Base-by-base conservation (phyloP, 495 filamentous ascomycete genomes). In the Evernia prunastri region DNA sequence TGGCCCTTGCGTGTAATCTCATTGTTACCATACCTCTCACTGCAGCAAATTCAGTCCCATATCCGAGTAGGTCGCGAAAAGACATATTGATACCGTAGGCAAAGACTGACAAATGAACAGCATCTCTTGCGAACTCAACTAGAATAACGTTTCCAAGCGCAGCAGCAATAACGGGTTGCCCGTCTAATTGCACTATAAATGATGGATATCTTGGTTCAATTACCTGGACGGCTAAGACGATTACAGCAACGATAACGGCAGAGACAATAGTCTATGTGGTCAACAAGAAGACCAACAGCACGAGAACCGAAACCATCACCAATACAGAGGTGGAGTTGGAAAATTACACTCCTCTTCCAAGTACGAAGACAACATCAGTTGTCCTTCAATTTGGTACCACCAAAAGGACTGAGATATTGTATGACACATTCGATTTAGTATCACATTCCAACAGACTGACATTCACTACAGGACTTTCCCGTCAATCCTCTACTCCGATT, bases 311-410 rank as follows among this genome's bases (percentile, higher is more conserved):
- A 5, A 61, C 59, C 4, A 37, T 61, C 18, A 49, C 39, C 43
- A 61, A 61, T 27, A 61, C 42, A 25, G 59, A 61, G 23, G 43
- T 20, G 12, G 59, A 61, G 23, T 61, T 61, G 33, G 25, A 20
- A 29, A 23, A 61, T 36, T 53, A 61, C 35, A 61, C 59, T 47
- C 39, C 42, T 37, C 42, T 53, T 23, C 6, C 43, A 33, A 39
- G 13, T 7, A 61, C 59, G 0, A 47, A 53, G 27, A 61, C 59
- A 13, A 53, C 59, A 15, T 36, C 43, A 37, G 59, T 61, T 25
- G 59, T 61, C n/a, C 31, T 61, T 29, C 51, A 54, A 54, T 54
- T 54, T 35, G 51, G 51, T 33, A 59, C 56, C n/a, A 59, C 56
- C 11, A 59, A n/a, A 5, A 59, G 17, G 10, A 59, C 56, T 8